Percentiles rank a stretch among this genome's conserved stretches.
phyloP scores from a whole-genome alignment of 805 yeast genomes.

The Metschnikowia matae region DNA sequence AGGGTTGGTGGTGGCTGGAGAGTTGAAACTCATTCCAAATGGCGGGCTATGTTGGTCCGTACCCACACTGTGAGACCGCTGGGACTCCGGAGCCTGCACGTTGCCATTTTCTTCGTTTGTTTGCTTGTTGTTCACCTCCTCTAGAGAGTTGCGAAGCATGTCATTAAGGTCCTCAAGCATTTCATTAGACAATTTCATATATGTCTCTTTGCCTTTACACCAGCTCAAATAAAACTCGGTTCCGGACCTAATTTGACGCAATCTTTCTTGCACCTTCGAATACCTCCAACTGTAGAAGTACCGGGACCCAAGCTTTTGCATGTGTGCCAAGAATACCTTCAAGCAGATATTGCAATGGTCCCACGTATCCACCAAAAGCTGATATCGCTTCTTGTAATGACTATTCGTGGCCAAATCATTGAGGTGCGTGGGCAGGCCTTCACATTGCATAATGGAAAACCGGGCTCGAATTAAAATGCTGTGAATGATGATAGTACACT shows the following conservation, averaged over 20 bases:
- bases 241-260: slow-evolving; percentile 11
- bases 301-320: slow-evolving; percentile 14
- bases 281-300: slow-evolving; percentile 20
- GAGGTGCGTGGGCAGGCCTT: slow-evolving; percentile 10
- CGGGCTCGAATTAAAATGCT: slow-evolving; percentile 13
- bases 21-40: neutral
- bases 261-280: slow-evolving; percentile 14
- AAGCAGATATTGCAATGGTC: slow-evolving; percentile 13
- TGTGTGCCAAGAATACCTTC: slow-evolving; percentile 7
- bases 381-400: slow-evolving; percentile 11
- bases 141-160: slow-evolving; percentile 8
- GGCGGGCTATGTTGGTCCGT: neutral
- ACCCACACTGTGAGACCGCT: neutral
- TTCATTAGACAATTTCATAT: slow-evolving; percentile 9
- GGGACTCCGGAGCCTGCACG: neutral
- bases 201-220: slow-evolving; percentile 16
- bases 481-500: slow-evolving; percentile 14
- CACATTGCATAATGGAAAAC: slow-evolving; percentile 12
- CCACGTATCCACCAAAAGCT: slow-evolving; percentile 12
- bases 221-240: slow-evolving; percentile 15
- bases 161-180: slow-evolving; percentile 16
- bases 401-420: slow-evolving; percentile 3
- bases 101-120: neutral
- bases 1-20: neutral
- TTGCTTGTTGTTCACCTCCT: slow-evolving; percentile 3